Evolutionary conservation across 2,329 filamentous ascomycete species (phyloP).

Genomic region (Fusarium drepaniforme): DNA sequence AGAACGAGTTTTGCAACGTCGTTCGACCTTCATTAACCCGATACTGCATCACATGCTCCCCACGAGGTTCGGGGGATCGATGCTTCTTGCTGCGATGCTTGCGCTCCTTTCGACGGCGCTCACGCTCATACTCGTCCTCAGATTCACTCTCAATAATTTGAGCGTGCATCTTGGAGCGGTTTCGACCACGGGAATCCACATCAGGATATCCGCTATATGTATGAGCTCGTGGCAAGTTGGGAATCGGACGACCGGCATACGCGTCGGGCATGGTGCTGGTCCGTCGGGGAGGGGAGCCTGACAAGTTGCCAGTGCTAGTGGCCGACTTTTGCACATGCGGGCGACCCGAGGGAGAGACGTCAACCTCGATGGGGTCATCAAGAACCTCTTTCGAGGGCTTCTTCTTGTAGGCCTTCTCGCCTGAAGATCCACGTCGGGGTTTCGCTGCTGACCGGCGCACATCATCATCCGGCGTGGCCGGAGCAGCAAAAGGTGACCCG

Average conservation of each 20-base stretch:
- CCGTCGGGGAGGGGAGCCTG: conserved; percentile 51
- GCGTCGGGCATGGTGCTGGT: conserved; percentile 52
- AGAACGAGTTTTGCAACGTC: conserved; percentile 45
- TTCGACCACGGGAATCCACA: conserved; percentile 50
- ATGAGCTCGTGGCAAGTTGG: conserved; percentile 47
- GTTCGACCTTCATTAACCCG: conserved; percentile 45
- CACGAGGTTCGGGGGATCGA: conserved; percentile 48
- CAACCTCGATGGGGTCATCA: conserved; percentile 46
- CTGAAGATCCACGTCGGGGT: conserved; percentile 50
- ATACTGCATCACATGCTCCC: conserved; percentile 45
- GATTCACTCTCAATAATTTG: conserved; percentile 52
- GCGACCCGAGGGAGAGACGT: conserved; percentile 47
- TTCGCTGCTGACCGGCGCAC: conserved; percentile 49
- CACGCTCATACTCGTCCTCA: conserved; percentile 47
- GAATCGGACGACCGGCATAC: conserved; percentile 45
- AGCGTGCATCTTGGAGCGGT: conserved; percentile 52
- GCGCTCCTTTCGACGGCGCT: conserved; percentile 46
- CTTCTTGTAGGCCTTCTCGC: conserved; percentile 48
- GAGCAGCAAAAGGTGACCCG: conserved; percentile 43
- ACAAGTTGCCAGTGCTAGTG: conserved; percentile 39
- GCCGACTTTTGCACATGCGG: conserved; percentile 44
- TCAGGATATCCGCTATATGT: conserved; percentile 49
- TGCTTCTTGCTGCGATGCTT: conserved; percentile 54
- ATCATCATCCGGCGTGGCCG: conserved; percentile 47
- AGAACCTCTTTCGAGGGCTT: conserved; percentile 49